These are phyloP conservation scores for Chamaecrista fasciculata DNA, from an alignment of 306 rosid genomes.

Conservation along the genomic window DNA sequence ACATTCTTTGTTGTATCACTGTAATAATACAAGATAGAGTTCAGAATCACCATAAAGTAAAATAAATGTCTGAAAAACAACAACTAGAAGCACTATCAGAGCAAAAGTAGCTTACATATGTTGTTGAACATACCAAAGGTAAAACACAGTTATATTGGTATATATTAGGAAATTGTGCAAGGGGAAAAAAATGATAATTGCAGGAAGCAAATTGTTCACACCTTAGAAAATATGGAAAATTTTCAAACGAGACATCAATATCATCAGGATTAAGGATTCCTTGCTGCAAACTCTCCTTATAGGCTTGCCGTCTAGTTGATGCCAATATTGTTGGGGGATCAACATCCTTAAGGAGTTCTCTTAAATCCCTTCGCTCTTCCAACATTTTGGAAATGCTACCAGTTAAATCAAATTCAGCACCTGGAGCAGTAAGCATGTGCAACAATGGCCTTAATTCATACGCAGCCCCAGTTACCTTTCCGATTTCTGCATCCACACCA, in stretches of 20 bases:
- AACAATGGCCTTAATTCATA: conserved; percentile 55
- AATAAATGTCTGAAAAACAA: conserved; percentile 6
- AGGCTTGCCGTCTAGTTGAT: conserved; percentile 69
- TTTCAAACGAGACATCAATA: conserved; percentile 75
- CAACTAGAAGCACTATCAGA: conserved; percentile 16
- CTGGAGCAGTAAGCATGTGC: conserved; percentile 60
- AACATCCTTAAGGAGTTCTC: conserved; percentile 60
- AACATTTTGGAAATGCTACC: conserved; percentile 64
- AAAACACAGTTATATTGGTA: conserved; percentile 5
- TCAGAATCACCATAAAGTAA: conserved; percentile 19
- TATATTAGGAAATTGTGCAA: conserved; percentile 3
- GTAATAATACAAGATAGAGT: conserved; percentile 38
- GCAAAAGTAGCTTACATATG: conserved; percentile 7
- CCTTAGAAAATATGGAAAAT: conserved; percentile 94
- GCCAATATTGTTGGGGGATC: conserved; percentile 50
- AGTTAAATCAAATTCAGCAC: conserved; percentile 58
- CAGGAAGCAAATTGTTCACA: conserved; percentile 25
- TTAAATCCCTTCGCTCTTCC: conserved; percentile 62
- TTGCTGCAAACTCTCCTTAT: conserved; percentile 61
- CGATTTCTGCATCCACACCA: conserved; percentile 45
- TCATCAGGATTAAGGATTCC: conserved; percentile 62
- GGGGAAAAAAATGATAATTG: conserved; percentile 4
- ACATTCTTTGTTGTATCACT: conserved; percentile 86
- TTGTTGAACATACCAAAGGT: conserved; percentile 10
- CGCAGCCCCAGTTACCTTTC: conserved; percentile 49